Base-by-base conservation (phyloP, 306 rosid species). In the Begonia peltatifolia region DNA sequence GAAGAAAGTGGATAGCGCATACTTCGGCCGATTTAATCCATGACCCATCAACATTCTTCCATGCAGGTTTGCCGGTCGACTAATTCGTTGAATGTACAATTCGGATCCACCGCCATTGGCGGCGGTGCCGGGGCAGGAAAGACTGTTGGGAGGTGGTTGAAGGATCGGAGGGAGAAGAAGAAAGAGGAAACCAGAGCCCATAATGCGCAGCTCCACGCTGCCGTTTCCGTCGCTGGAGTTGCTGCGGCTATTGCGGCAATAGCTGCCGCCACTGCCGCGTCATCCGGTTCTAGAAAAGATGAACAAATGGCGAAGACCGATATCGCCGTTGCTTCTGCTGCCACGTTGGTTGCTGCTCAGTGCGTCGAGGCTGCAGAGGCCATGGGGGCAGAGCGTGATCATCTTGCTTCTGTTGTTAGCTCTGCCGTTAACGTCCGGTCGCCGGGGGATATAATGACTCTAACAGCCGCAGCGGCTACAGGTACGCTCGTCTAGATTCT, bases 321-420 rank as follows among this genome's bases (percentile, higher is more conserved):
- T 60, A 71, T 82, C 81, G 99, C 99, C 0, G 89, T 92, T 42
- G 99, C 96, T 1, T 86, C 99, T 9, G 99, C 99, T 0, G 96
- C 99, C 0, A 92, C 96, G 0, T 49, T 92, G 47, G 96, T 92
- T 0, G 99, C 99, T 0, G 93, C 99, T 2, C 99, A 92, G 54
- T 92, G 96, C 9, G 96, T 86, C 0, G 99, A 92, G 75, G 84
- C 84, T 0, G 99, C 99, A 0, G 99, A 92, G 71, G 82, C 83
- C 0, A 36, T 92, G 79, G 99, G 99, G 0, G 99, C 94, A 0
- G 96, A 92, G 46, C 79, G 94, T 0, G 94, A 92, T 3, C 94
- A 92, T 50, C 94, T 86, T 0, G 74, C 94, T 0, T 59, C 93
- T 0, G 94, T 86, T 15, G 75, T 92, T 4, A 71, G 84, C 71